Evolutionary conservation across 1,139 yeast species (phyloP).

Genomic region (Saccharomyces hybrid): DNA sequence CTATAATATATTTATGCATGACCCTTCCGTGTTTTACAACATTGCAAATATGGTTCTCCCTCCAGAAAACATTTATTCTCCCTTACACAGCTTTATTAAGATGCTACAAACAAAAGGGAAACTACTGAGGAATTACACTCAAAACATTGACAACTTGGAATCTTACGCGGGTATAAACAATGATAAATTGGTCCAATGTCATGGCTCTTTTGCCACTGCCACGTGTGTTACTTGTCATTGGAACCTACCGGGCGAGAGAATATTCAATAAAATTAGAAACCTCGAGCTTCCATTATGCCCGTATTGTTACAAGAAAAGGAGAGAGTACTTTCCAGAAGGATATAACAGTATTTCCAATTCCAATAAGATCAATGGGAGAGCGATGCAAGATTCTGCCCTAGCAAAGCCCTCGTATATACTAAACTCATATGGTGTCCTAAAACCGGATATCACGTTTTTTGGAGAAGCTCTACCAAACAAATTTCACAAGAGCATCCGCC

Average conservation of each 20-base stretch:
- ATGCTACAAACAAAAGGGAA: slow-evolving; percentile 69
- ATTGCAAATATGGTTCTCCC: slow-evolving; percentile 87
- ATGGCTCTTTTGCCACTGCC: slow-evolving; percentile 91
- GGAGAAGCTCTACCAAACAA: slow-evolving; percentile 79
- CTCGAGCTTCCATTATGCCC: slow-evolving; percentile 71
- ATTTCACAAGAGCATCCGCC: slow-evolving; percentile 55
- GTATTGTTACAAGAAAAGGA: slow-evolving; percentile 46
- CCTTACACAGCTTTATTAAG: slow-evolving; percentile 77
- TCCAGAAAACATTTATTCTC: slow-evolving; percentile 61
- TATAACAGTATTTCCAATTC: neutral
- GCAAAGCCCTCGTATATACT: slow-evolving; percentile 10
- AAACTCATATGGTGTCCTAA: slow-evolving; percentile 73
- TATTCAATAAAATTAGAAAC: slow-evolving; percentile 53
- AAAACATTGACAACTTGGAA: slow-evolving; percentile 88
- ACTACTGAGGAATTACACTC: slow-evolving; percentile 82
- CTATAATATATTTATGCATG: slow-evolving; percentile 58
- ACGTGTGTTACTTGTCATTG: slow-evolving; percentile 74
- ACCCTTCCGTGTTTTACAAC: slow-evolving; percentile 76
- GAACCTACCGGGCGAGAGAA: slow-evolving; percentile 56
- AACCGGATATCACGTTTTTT: slow-evolving; percentile 93
- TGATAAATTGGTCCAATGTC: slow-evolving; percentile 81
- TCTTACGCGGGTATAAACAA: slow-evolving; percentile 66
- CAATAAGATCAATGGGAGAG: neutral
- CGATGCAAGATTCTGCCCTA: slow-evolving; percentile 1
- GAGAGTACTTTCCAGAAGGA: slow-evolving; percentile 23